Conservation (phyloP, 2,329 filamentous ascomycete species). For the Alternaria arborescens region DNA sequence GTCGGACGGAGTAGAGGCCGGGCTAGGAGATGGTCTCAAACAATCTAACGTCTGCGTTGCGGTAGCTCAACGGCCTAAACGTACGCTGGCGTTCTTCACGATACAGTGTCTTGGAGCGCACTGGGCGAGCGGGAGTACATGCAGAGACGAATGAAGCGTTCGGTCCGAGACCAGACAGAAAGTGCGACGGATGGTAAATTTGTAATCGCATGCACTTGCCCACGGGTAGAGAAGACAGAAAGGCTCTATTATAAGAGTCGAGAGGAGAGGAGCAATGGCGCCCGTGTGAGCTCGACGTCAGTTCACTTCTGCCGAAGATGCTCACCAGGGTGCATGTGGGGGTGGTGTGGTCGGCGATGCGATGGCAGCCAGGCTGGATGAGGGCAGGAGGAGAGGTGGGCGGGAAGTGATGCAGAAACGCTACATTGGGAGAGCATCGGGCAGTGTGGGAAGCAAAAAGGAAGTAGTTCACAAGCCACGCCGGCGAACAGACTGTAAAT, state of each 20-base stretch:
- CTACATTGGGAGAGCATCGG: conserved; percentile 43
- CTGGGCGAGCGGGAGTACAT: conserved; percentile 43
- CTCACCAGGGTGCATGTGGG: conserved; percentile 19
- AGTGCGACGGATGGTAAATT: conserved; percentile 47
- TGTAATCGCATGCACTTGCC: conserved; percentile 38
- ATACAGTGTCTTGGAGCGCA: conserved; percentile 35
- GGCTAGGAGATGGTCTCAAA: conserved; percentile 48
- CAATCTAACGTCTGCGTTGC: conserved; percentile 44
- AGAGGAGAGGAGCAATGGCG: conserved; percentile 26
- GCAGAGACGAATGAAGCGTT: conserved; percentile 47
- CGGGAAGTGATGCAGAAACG: conserved; percentile 34
- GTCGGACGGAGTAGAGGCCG: conserved; percentile 31
- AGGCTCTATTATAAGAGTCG: conserved; percentile 29
- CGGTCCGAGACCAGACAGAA: conserved; percentile 45
- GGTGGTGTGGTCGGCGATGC: conserved; percentile 32
- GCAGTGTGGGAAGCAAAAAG: conserved; percentile 41
- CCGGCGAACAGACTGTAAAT: conserved; percentile 44
- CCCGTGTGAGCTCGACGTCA: conserved; percentile 31
- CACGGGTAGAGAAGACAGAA: conserved; percentile 27
- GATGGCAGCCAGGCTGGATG: conserved; percentile 32
- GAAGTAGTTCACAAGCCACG: conserved; percentile 43
- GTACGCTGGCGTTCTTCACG: conserved; percentile 41
- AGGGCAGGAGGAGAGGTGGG: conserved; percentile 22
- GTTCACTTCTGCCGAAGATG: conserved; percentile 26
- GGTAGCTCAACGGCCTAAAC: conserved; percentile 45